A percentile compares a stretch with the other conserved stretches of the same genome.
These are phyloP conservation scores for Fraxinus ornus DNA, from an alignment of 305 asterid genomes.

Conservation along the genomic window DNA sequence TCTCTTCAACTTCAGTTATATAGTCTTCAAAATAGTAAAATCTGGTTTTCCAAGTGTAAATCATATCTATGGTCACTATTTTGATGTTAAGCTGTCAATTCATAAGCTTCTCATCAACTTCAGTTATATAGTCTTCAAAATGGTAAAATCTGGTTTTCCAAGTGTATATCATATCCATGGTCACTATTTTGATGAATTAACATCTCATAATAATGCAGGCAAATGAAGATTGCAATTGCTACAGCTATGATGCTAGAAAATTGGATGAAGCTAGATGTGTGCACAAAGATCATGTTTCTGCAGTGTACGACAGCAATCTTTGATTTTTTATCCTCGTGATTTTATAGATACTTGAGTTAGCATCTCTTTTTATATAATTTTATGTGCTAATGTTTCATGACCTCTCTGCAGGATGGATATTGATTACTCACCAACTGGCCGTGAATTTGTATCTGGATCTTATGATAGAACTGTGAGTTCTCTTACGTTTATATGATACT, in stretches of 20 bases:
- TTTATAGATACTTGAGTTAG: neutral
- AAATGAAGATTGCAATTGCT: conserved; percentile 91
- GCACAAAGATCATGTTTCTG: conserved; percentile 89
- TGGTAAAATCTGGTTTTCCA: conserved; percentile 5
- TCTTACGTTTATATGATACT: neutral
- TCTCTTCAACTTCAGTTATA: neutral
- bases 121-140: neutral
- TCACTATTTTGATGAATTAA: conserved; percentile 7
- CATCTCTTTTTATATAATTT: conserved; percentile 8
- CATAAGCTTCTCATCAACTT: neutral
- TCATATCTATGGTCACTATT: conserved; percentile 3
- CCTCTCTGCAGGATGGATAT: conserved; percentile 78
- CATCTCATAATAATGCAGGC: conserved; percentile 48
- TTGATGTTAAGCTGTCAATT: neutral
- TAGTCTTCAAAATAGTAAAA: conserved; percentile 3
- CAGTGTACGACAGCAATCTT: conserved; percentile 59
- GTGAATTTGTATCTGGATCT: conserved; percentile 96
- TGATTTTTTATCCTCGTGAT: conserved; percentile 15
- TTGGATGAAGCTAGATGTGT: conserved; percentile 81
- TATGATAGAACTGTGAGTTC: conserved; percentile 91
- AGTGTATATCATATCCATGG: neutral
- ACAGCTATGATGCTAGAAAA: conserved; percentile 85
- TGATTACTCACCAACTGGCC: conserved; percentile 95
- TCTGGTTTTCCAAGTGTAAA: neutral
- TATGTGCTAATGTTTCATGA: conserved; percentile 15